A percentile compares a stretch with the other conserved stretches of the same genome.
Conservation (phyloP, 2,329 filamentous ascomycete species). For the Fragosphaeria purpurea region DNA sequence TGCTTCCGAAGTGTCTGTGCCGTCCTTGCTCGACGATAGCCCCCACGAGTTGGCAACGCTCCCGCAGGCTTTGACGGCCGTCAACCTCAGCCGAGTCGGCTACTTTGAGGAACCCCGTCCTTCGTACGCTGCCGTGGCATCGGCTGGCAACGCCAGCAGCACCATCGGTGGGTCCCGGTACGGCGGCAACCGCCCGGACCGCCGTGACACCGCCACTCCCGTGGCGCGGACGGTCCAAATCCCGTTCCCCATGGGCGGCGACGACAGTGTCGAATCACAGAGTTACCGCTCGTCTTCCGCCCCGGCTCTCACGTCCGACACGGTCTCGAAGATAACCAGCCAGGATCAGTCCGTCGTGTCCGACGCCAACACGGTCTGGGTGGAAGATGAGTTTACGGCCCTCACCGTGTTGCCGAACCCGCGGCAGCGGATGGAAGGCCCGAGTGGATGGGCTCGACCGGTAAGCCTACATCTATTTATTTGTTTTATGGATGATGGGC, state of each 20-base stretch:
- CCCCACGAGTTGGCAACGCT: conserved; percentile 1
- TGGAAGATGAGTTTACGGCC: conserved; percentile 3
- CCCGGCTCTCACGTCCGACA: background rate
- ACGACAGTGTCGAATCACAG: background rate
- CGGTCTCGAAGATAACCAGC: background rate
- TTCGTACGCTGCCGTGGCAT: background rate
- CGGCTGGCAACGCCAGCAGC: background rate
- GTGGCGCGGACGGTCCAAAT: no score
- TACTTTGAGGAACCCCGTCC: background rate
- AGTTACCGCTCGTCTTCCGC: background rate
- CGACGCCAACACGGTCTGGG: conserved; percentile 1
- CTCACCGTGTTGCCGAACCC: background rate
- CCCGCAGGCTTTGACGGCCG: conserved; percentile 10
- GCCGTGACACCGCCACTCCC: no score
- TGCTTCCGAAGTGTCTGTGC: conserved; percentile 2
- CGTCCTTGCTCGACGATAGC: conserved; percentile 7
- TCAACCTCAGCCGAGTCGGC: conserved; percentile 5
- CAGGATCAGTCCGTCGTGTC: background rate
- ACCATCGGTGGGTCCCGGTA: no score
- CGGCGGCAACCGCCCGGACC: no score
- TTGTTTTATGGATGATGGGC: no score
- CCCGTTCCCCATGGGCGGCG: no score
- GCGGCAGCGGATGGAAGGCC: background rate
- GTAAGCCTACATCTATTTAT: conserved; percentile 5
- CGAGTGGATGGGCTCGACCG: conserved; percentile 13